Evolutionary conservation across 2,329 filamentous ascomycete genomes (phyloP).

Genomic region (Phialophora expanda): DNA sequence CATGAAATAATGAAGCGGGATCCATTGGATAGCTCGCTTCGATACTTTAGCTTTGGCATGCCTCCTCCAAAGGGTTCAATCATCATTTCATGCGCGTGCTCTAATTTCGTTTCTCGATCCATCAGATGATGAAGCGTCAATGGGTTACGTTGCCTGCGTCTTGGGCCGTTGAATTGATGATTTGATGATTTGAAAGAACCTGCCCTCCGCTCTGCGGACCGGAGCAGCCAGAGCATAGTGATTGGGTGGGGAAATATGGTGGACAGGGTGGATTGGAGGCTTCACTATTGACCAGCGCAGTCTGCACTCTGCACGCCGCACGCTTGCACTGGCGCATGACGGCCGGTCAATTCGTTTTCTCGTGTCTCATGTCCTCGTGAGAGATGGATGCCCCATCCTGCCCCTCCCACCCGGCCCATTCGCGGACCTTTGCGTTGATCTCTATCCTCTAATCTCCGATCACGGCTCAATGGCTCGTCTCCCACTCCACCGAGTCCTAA

Average conservation of each 20-base stretch:
- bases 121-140: not conserved
- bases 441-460: not conserved
- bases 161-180: too few relatives aligned
- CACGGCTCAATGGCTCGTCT: not conserved
- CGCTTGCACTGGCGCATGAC: not conserved
- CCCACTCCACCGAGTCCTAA: not conserved
- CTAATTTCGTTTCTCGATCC: not conserved
- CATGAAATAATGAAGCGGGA: not conserved
- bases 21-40: not conserved
- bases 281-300: not conserved
- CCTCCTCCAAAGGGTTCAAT: not conserved
- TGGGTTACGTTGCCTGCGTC: not conserved
- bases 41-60: not conserved
- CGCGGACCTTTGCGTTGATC: not conserved
- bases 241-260: not conserved
- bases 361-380: not conserved
- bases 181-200: too few relatives aligned
- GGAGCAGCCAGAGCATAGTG: not conserved
- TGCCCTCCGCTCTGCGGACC: too few relatives aligned
- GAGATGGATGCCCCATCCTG: not conserved
- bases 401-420: not conserved
- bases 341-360: not conserved
- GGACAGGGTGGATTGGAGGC: not conserved
- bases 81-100: not conserved
- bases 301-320: not conserved